Evolutionary conservation across 495 filamentous ascomycete species (phyloP).

Genomic region (Hyaloscypha hepaticicola): DNA sequence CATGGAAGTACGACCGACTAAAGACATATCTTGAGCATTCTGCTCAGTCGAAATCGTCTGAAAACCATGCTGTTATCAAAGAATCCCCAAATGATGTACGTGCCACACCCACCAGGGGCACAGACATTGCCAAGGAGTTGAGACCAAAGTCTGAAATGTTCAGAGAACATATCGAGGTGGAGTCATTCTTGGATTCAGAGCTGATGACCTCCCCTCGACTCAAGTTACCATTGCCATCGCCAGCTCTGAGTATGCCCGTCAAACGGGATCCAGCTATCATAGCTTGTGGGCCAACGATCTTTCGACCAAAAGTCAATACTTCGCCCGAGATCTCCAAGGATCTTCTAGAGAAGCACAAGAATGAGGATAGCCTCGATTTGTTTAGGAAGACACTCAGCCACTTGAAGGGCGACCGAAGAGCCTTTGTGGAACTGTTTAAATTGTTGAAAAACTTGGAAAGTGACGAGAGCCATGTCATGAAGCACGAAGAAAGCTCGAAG

Average conservation of each 20-base stretch:
- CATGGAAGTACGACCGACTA: too few species aligned
- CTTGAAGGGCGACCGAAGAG: slow-evolving; percentile 17
- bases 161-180: too few species aligned
- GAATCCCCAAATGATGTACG: too few species aligned
- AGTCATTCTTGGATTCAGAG: too few species aligned
- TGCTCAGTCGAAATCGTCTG: too few species aligned
- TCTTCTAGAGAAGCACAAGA: background rate
- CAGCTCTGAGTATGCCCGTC: slow-evolving; percentile 10
- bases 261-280: slow-evolving; percentile 29
- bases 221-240: too few species aligned
- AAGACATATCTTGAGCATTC: too few species aligned
- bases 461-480: slow-evolving; percentile 11
- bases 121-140: too few species aligned
- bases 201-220: too few species aligned
- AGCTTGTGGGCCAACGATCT: slow-evolving; percentile 4
- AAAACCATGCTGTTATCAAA: too few species aligned
- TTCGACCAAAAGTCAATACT: background rate
- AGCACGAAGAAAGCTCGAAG: background rate
- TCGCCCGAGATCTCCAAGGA: background rate
- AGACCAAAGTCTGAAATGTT: too few species aligned
- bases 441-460: slow-evolving; percentile 10
- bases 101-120: too few species aligned
- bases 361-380: slow-evolving; percentile 6
- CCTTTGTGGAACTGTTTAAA: slow-evolving; percentile 5
- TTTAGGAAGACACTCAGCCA: slow-evolving; percentile 14